A percentile compares a stretch with the other conserved stretches of the same genome.
Evolutionary conservation across 108 stramenopile species (phyloP).

Genomic region (Hondaea fermentalgiana): DNA sequence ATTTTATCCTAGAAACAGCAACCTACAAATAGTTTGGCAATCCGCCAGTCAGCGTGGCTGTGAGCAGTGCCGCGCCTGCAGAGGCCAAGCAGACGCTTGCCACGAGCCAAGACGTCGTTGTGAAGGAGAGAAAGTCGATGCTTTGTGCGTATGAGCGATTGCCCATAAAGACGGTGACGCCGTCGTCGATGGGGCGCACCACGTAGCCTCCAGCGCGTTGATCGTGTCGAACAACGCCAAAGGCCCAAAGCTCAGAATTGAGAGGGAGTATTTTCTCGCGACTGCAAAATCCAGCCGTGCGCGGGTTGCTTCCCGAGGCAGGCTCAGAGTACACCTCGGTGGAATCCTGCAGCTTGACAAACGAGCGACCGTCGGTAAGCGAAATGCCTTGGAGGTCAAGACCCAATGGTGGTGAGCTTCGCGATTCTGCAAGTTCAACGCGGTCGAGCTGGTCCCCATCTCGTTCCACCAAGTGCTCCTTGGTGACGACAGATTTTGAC

Average conservation of each 20-base stretch:
- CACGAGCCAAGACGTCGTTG: neutral
- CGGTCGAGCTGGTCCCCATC: neutral
- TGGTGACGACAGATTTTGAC: neutral
- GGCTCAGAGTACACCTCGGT: neutral
- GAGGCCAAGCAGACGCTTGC: neutral
- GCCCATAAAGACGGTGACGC: neutral
- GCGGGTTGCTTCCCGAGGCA: neutral
- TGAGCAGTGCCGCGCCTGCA: neutral
- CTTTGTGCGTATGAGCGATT: neutral
- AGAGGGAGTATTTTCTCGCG: neutral
- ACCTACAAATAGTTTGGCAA: too few relatives aligned
- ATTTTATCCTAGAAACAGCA: too few relatives aligned
- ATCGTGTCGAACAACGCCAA: neutral
- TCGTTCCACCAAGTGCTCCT: neutral
- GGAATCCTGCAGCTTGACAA: neutral
- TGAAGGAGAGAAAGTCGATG: neutral
- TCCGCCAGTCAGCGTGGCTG: neutral
- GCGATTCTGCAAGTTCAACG: neutral
- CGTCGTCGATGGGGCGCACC: neutral
- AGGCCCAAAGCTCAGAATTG: neutral
- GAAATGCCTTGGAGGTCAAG: neutral
- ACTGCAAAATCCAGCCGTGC: neutral
- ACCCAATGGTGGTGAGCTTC: neutral
- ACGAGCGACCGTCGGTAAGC: neutral
- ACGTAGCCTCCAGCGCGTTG: neutral